phyloP scores from a whole-genome alignment of 495 filamentous ascomycete species.

The Aspergillus nanangensis region DNA sequence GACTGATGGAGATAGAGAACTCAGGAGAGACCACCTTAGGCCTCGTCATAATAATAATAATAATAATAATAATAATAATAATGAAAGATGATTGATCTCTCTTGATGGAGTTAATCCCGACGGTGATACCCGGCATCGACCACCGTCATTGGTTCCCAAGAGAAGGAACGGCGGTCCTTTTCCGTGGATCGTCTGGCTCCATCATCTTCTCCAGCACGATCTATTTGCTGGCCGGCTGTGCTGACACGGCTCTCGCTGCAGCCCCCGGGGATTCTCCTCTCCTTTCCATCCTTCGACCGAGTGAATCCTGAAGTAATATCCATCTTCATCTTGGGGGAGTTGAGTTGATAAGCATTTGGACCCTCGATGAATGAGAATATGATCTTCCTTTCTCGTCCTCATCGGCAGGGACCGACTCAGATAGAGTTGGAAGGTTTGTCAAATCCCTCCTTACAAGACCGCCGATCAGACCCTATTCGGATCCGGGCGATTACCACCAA shows the following conservation, averaged over 20 bases:
- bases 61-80: too few species aligned
- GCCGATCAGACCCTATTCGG: neutral
- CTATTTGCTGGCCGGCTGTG: slow-evolving; percentile 15
- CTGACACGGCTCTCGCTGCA: slow-evolving; percentile 13
- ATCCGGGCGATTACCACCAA: slow-evolving; percentile 3
- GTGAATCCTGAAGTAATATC: too few species aligned
- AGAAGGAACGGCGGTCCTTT: slow-evolving; percentile 20
- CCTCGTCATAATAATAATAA: too few species aligned
- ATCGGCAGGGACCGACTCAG: too few species aligned
- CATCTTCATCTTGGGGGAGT: too few species aligned
- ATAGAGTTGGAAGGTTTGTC: neutral
- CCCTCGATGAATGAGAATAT: too few species aligned
- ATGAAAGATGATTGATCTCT: slow-evolving; percentile 1
- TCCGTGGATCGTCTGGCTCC: slow-evolving; percentile 20
- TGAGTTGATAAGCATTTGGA: too few species aligned
- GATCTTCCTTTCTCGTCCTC: too few species aligned
- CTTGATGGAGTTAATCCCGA: slow-evolving; percentile 6
- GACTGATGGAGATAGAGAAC: too few species aligned
- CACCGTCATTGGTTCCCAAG: slow-evolving; percentile 12
- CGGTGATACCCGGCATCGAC: neutral
- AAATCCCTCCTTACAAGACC: neutral
- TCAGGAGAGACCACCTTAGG: too few species aligned
- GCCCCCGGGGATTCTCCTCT: slow-evolving; percentile 9
- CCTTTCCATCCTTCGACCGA: neutral
- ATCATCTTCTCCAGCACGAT: slow-evolving; percentile 13